phyloP scores from a whole-genome alignment of 345 rosid species.

The Eutrema yunnanense region DNA sequence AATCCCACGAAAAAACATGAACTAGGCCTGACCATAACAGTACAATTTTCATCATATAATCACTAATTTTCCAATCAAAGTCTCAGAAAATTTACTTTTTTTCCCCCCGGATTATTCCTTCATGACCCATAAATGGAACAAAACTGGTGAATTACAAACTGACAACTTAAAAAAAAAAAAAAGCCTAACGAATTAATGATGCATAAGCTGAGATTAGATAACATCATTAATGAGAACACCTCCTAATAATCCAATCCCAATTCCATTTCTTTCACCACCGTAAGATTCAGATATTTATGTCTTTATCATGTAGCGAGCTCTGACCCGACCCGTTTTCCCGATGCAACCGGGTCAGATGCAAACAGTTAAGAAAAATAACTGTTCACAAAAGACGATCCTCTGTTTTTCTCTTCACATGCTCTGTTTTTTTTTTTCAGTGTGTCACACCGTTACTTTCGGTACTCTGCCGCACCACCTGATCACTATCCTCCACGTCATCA shows the following conservation, averaged over 20 bases:
- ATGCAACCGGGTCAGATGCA: constrained; percentile 16
- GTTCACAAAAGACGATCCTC: constrained; percentile 10
- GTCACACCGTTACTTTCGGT: background rate
- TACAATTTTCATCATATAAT: background rate
- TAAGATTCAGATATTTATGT: background rate
- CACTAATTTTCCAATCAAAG: background rate
- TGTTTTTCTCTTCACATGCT: background rate
- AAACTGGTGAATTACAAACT: constrained; percentile 4
- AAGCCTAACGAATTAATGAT: background rate
- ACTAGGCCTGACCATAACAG: background rate
- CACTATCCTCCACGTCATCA: constrained; percentile 11
- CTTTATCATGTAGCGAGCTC: background rate
- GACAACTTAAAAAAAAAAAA: background rate
- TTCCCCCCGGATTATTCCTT: background rate
- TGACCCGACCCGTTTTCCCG: constrained; percentile 23
- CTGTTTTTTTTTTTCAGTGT: background rate
- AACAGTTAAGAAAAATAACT: constrained; percentile 3
- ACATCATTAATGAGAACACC: background rate
- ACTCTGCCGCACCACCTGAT: constrained; percentile 20
- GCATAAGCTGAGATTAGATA: background rate
- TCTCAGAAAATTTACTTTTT: constrained; percentile 7
- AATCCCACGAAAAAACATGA: background rate
- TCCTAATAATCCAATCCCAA: constrained; percentile 11
- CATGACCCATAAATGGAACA: constrained; percentile 4
- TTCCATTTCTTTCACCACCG: background rate